Evolutionary conservation across 140 eudicot genomes (phyloP).

Genomic region (Bidens hawaiensis): DNA sequence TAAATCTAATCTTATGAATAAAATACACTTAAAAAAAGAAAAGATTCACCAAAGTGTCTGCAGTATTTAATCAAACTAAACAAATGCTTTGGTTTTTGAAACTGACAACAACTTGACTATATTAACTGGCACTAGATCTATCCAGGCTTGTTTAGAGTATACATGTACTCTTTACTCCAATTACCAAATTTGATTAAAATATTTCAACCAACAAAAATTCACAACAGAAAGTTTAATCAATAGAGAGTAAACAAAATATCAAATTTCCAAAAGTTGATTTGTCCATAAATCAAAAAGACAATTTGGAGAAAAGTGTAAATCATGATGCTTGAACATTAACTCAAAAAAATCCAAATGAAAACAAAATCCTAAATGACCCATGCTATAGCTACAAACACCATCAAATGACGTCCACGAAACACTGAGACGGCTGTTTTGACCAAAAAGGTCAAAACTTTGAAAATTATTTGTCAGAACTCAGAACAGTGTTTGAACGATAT

Average conservation of each 20-base stretch:
- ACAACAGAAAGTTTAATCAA: too few relatives aligned
- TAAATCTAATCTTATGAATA: background rate
- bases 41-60: background rate
- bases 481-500: too few relatives aligned
- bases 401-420: too few relatives aligned
- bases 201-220: background rate
- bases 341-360: too few relatives aligned
- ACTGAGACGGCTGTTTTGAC: too few relatives aligned
- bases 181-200: background rate
- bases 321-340: slow-evolving; percentile 3
- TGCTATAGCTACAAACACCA: too few relatives aligned
- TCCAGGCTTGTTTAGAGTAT: slow-evolving; percentile 2
- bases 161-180: slow-evolving; percentile 4
- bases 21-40: background rate
- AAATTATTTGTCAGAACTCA: too few relatives aligned
- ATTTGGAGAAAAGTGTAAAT: too few relatives aligned
- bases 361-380: too few relatives aligned
- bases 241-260: background rate
- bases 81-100: background rate
- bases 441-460: too few relatives aligned
- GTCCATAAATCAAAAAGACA: too few relatives aligned
- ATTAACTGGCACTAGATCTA: slow-evolving; percentile 12
- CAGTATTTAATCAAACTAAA: slow-evolving; percentile 1
- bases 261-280: background rate
- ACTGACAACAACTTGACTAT: slow-evolving; percentile 6